Evolutionary conservation across 495 filamentous ascomycete genomes (phyloP).

Genomic region (Xylaria venustula): DNA sequence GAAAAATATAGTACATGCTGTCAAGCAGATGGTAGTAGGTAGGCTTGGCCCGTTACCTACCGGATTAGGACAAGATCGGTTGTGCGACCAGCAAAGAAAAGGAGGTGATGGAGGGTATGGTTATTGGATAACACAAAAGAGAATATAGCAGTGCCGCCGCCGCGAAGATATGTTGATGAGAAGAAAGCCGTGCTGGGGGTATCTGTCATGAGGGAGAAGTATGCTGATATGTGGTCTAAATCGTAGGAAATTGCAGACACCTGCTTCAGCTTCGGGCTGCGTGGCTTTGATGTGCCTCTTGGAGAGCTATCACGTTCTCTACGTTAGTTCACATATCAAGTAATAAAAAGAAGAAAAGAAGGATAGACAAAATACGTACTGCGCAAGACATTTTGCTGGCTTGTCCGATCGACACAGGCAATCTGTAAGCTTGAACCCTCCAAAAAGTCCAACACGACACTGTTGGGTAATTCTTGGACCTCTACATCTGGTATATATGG

Average conservation of each 20-base stretch:
- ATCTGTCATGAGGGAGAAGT: slow-evolving; percentile 31
- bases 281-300: slow-evolving; percentile 48
- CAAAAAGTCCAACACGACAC: slow-evolving; percentile 77
- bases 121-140: slow-evolving; percentile 22
- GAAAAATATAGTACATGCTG: slow-evolving; percentile 17
- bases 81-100: background rate
- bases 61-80: too few species aligned
- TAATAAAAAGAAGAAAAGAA: too few species aligned
- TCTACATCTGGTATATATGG: slow-evolving; percentile 85
- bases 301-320: slow-evolving; percentile 33
- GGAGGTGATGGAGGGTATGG: background rate
- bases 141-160: slow-evolving; percentile 26
- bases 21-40: slow-evolving; percentile 9
- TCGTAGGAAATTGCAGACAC: background rate
- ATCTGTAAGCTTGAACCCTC: slow-evolving; percentile 83
- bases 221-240: slow-evolving; percentile 2
- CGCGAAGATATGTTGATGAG: slow-evolving; percentile 10
- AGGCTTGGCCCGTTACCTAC: background rate
- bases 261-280: slow-evolving; percentile 33
- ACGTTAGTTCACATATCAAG: slow-evolving; percentile 17
- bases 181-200: slow-evolving; percentile 23
- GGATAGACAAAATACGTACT: slow-evolving; percentile 47
- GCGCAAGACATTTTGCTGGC: slow-evolving; percentile 65
- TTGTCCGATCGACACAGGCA: slow-evolving; percentile 75
- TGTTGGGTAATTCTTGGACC: slow-evolving; percentile 82